A percentile compares a stretch with the other conserved stretches of the same genome.
Evolutionary conservation across 768 basidiomycete species (phyloP).

Genomic region (Trametes coccinea): DNA sequence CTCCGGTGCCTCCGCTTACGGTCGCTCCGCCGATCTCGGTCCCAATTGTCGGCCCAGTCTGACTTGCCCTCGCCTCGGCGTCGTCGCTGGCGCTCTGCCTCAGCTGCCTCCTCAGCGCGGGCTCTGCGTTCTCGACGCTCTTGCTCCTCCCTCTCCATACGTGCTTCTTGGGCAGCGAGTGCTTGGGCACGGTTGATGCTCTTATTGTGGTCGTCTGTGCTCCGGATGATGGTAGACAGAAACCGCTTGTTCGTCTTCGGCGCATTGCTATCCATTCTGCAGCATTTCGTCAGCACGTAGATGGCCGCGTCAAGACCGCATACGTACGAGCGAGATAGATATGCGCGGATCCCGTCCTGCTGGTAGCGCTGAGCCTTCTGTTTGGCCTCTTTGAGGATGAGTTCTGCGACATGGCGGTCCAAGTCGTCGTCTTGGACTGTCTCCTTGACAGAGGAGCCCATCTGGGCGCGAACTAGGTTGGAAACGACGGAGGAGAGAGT

Average conservation of each 20-base stretch:
- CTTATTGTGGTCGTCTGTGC: slow-evolving; percentile 95
- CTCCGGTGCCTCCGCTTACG: slow-evolving; percentile 50
- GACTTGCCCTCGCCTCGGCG: slow-evolving; percentile 32
- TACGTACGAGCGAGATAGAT: slow-evolving; percentile 47
- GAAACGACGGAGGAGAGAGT: slow-evolving; percentile 87
- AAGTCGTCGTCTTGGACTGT: slow-evolving; percentile 80
- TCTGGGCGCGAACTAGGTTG: slow-evolving; percentile 72
- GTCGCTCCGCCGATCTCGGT: slow-evolving; percentile 46
- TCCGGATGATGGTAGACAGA: slow-evolving; percentile 82
- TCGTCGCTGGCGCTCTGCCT: slow-evolving; percentile 58
- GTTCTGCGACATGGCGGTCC: slow-evolving; percentile 87
- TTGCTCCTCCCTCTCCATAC: slow-evolving; percentile 63
- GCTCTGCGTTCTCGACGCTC: slow-evolving; percentile 60
- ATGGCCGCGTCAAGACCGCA: neutral
- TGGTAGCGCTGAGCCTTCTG: slow-evolving; percentile 82
- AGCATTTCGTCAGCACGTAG: neutral
- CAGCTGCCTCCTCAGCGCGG: slow-evolving; percentile 75
- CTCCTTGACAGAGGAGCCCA: slow-evolving; percentile 62
- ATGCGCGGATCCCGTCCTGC: slow-evolving; percentile 77
- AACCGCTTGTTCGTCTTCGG: slow-evolving; percentile 85
- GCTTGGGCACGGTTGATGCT: slow-evolving; percentile 76
- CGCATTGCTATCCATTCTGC: slow-evolving; percentile 66
- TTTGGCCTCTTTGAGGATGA: slow-evolving; percentile 91
- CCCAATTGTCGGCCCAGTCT: slow-evolving; percentile 43
- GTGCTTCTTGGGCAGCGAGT: slow-evolving; percentile 69